Conservation (phyloP, 148 eudicot genomes). For the Vaccinium vitisidaea region DNA sequence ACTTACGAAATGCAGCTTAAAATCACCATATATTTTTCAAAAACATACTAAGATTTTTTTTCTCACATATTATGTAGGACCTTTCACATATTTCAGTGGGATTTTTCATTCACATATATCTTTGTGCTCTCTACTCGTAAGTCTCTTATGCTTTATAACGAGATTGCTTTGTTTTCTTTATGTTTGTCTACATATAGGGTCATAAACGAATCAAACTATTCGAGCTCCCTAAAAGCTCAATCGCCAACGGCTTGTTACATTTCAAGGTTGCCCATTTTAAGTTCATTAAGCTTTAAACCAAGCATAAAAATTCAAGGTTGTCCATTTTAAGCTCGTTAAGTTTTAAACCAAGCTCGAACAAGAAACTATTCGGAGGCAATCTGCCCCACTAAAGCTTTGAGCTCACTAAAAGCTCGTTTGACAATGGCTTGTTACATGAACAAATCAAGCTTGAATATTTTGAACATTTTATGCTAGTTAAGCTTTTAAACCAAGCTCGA, state of each 20-base stretch:
- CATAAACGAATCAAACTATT: not conserved
- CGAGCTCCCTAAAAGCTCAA: not conserved
- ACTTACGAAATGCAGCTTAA: not conserved
- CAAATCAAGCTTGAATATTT: not conserved
- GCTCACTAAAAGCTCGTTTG: not conserved
- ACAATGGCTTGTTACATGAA: not conserved
- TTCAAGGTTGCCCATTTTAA: too few species aligned
- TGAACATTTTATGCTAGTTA: not conserved
- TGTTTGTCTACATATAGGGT: not conserved
- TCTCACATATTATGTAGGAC: too few species aligned
- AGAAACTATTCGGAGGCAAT: too few species aligned
- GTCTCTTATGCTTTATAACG: too few species aligned
- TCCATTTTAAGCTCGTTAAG: not conserved
- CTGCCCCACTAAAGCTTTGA: too few species aligned
- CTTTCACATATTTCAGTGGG: too few species aligned
- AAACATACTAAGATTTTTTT: too few species aligned
- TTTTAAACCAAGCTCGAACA: not conserved
- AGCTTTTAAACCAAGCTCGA: not conserved
- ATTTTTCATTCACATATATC: not conserved
- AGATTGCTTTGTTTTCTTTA: not conserved
- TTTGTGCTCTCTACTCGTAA: not conserved
- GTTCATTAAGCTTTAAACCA: too few species aligned
- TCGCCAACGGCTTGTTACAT: too few species aligned
- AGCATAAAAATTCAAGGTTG: too few species aligned
- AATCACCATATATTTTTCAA: too few species aligned